Evolutionary conservation across 2,329 filamentous ascomycete genomes (phyloP).

Genomic region (Magnaporthales sp.): DNA sequence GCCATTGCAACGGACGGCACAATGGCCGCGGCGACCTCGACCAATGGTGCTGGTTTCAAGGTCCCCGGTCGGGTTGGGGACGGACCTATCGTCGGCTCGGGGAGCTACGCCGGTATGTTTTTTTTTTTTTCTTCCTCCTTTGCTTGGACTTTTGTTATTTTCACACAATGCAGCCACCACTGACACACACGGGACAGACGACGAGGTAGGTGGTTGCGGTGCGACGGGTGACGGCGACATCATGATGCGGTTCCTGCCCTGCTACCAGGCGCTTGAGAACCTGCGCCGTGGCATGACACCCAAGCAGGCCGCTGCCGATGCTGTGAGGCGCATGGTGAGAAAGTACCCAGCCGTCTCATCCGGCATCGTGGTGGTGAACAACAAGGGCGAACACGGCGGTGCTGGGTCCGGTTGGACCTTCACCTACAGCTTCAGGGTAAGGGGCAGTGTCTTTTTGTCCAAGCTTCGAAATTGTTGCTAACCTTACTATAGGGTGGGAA

Average conservation of each 20-base stretch:
- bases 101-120: slow-evolving; percentile 34
- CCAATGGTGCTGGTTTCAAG: slow-evolving; percentile 45
- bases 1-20: slow-evolving; percentile 29
- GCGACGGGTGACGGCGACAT: slow-evolving; percentile 49
- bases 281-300: slow-evolving; percentile 39
- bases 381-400: slow-evolving; percentile 36
- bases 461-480: background rate
- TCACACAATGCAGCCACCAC: too few species aligned
- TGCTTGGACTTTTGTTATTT: too few species aligned
- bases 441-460: background rate
- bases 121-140: too few species aligned
- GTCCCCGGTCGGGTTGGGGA: slow-evolving; percentile 47
- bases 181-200: slow-evolving; percentile 22
- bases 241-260: slow-evolving; percentile 49
- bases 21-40: slow-evolving; percentile 47
- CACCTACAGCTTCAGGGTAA: slow-evolving; percentile 37
- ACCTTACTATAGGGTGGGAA: slow-evolving; percentile 21
- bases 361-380: slow-evolving; percentile 43
- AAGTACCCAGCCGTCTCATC: slow-evolving; percentile 36
- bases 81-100: slow-evolving; percentile 44
- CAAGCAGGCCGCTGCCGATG: slow-evolving; percentile 39
- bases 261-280: slow-evolving; percentile 48
- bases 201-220: slow-evolving; percentile 43
- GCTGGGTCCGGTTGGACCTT: slow-evolving; percentile 47
- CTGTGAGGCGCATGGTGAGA: slow-evolving; percentile 36